Evolutionary conservation across 441 rosid species (phyloP), one percentile per base, ranked within the genome.

Genomic region (Eutrema salsugineum): DNA sequence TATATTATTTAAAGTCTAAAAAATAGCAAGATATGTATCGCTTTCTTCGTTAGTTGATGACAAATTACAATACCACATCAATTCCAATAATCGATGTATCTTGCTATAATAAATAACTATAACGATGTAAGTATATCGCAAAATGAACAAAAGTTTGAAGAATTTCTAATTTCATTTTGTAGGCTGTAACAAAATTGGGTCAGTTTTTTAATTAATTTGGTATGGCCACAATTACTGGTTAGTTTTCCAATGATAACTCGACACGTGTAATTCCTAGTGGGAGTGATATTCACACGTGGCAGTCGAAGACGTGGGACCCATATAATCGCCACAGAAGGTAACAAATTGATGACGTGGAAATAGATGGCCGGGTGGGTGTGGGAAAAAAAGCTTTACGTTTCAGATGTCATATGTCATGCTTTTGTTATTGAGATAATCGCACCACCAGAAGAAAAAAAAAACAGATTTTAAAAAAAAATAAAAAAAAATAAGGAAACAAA

Each of bases 291-390:
- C 12, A 82, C 85, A 83, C 84, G 86, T 82, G 80, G 71, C 62
- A 43, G 11, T 14, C 4, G 19, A 11, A 19, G 3, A 8, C 9
- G 72, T 81, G 80, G 94, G 94, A 80, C 74, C 91, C 91, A 83
- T 63, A 61, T 4, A 70, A 57, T 55, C 56, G 50, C 66, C 76
- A 69, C 64, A 74, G 72, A 79, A 67, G 74, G 79, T 62, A 78
- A 78, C 83, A 79, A 81, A 63, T 48, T 56, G 76, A 56, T 76
- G 79, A 76, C 71, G 76, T 70, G 76, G 75, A 38, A 62, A 62
- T 54, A 30, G 53, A 68, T 68, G 79, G 65, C 38, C 60, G 48
- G 76, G 71, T 63, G 75, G 79, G 70, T 69, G 75, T 55, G 75
- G 54, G 53, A 15, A 28, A 70, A 42, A 53, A 49, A 20, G 28